Base-by-base conservation (phyloP, 2,329 filamentous ascomycete species). In the Anthostomella pinea region DNA sequence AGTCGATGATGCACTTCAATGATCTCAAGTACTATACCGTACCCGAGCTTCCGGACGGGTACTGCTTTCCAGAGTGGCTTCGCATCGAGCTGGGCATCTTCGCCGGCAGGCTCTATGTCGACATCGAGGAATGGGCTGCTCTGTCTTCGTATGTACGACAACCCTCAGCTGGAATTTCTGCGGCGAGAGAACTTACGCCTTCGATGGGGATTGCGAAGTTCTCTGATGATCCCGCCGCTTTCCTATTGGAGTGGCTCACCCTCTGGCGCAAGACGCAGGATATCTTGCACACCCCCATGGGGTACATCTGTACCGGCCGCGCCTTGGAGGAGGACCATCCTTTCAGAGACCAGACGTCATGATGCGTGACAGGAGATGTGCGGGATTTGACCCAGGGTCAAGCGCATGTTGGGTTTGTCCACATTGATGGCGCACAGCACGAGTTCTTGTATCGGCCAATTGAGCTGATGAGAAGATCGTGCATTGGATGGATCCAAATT, bases 1-100 rank as follows among this genome's bases (percentile, higher is more conserved):
- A 70, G 17, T 63, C 66, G 1, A 86, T 85, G 80, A 49, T 73
- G 0, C 59, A 66, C 2, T 83, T 85, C 57, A 76, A 79, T 45
- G 45, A 51, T 0, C 58, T 85, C 0, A 45, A 51, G 0, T 83
- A 71, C 49, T 77, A 75, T 45, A 60, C 67, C 0, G 57, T 78
- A 1, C 81, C 82, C 0, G 19, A 54, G 0, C 55, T 79, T 0
- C 66, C 72, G 0, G 2, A 25, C 0, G 37, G 44, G 0, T 68
- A 66, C 58, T 33, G 40, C 2, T 56, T 72, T 0, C 80, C 81
- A 0, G 16, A 42, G 0, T 81, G 74, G 73, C 58, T 85, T 1
- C 63, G 54, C 0, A 63, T 79, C 2, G 76, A 86, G 47, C 48
- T 85, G 0, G 80, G 81, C 0, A 65, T 86, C 4, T 62, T 84